Conservation (phyloP, 2,329 filamentous ascomycete species). For the Pseudocercospora crystallina region DNA sequence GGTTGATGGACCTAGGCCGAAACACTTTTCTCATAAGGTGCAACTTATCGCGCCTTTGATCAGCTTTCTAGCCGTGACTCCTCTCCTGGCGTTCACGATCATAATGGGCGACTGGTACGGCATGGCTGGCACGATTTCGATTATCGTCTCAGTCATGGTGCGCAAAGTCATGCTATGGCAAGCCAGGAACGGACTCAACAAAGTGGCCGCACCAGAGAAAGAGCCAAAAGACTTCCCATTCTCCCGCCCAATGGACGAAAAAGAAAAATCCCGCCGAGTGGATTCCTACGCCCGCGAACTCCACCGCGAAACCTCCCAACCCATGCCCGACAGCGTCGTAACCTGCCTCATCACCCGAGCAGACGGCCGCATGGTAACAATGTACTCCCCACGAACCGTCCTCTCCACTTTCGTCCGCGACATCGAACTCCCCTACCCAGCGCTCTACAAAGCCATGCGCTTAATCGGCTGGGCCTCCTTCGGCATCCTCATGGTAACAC, state of each 20-base stretch:
- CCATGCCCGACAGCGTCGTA: background rate
- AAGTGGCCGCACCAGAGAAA: background rate
- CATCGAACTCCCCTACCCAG: background rate
- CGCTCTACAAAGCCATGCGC: slow-evolving; percentile 1
- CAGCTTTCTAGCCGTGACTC: background rate
- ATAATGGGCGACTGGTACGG: slow-evolving; percentile 16
- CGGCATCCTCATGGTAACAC: background rate
- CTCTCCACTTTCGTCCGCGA: slow-evolving; percentile 4
- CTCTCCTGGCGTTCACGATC: slow-evolving; percentile 2
- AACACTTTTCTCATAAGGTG: background rate
- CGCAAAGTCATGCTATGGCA: slow-evolving; percentile 6
- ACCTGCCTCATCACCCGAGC: slow-evolving; percentile 1
- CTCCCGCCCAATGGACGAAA: background rate
- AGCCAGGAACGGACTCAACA: slow-evolving; percentile 1
- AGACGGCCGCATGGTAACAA: slow-evolving; percentile 7
- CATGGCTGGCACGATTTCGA: slow-evolving; percentile 4
- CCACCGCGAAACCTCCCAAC: background rate
- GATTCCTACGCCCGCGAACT: background rate
- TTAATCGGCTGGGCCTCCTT: slow-evolving; percentile 2
- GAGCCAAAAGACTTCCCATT: background rate
- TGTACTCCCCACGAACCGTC: slow-evolving; percentile 5
- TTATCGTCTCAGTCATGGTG: slow-evolving; percentile 6
- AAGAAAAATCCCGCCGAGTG: background rate
- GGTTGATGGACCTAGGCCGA: background rate
- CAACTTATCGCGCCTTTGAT: background rate